phyloP scores from a whole-genome alignment of 257 asterid species.

The Knoxia roxburghii region DNA sequence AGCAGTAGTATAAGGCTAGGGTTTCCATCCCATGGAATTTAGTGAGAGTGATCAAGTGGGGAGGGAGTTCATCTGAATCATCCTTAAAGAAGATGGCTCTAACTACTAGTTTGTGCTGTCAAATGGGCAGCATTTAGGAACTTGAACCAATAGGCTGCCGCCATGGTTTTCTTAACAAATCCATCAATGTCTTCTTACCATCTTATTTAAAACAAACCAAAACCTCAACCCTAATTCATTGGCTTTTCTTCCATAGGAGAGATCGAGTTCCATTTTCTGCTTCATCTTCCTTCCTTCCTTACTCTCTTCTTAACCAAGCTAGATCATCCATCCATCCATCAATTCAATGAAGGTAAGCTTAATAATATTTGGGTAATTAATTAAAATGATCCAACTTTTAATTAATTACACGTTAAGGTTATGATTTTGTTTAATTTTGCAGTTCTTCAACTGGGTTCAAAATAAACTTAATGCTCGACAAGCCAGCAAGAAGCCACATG shows the following conservation, averaged over 20 bases:
- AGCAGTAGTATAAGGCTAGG: too few species aligned
- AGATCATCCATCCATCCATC: too few species aligned
- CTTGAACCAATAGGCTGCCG: slow-evolving; percentile 33
- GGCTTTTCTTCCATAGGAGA: too few species aligned
- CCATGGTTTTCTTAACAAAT: slow-evolving; percentile 33
- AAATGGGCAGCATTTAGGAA: slow-evolving; percentile 24
- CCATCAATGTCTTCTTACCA: background rate
- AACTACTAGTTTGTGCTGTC: slow-evolving; percentile 6
- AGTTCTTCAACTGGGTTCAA: slow-evolving; percentile 45
- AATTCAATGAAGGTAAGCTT: slow-evolving; percentile 61
- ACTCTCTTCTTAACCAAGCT: background rate
- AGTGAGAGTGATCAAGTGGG: background rate
- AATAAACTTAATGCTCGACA: slow-evolving; percentile 31
- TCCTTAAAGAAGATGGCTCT: background rate
- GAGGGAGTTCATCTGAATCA: background rate
- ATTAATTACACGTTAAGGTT: background rate
- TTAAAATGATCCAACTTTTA: too few species aligned
- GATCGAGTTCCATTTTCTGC: too few species aligned
- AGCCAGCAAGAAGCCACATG: slow-evolving; percentile 18
- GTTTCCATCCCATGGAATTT: too few species aligned
- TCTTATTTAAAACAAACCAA: slow-evolving; percentile 8
- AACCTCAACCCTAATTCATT: slow-evolving; percentile 40
- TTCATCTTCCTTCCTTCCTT: background rate
- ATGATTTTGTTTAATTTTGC: slow-evolving; percentile 12
- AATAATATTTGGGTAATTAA: too few species aligned